A percentile compares a stretch with the other conserved stretches of the same genome.
phyloP scores from a whole-genome alignment of 306 rosid genomes.

The Vigna radiata region DNA sequence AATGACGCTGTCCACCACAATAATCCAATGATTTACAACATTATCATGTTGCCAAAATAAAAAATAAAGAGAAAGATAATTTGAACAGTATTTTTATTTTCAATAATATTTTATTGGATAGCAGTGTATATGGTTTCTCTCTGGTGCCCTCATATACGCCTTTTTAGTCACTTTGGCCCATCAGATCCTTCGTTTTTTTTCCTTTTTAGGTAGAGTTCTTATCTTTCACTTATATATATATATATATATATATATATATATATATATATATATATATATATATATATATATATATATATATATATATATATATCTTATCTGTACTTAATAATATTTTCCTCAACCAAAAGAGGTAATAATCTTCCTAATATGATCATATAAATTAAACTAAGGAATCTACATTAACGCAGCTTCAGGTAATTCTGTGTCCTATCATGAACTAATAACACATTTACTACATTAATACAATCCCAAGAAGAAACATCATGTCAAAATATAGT shows the following conservation, averaged over 20 bases:
- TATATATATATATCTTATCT: neutral
- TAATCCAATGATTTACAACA: neutral
- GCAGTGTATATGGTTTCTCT: neutral
- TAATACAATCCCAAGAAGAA: too few relatives aligned
- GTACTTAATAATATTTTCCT: neutral
- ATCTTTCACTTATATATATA: neutral
- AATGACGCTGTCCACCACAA: constrained; percentile 13
- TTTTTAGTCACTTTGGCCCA: neutral
- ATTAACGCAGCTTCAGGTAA: neutral
- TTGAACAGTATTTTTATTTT: neutral
- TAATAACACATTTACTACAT: neutral
- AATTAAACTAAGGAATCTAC: neutral
- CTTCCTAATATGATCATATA: constrained; percentile 8
- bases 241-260: neutral
- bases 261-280: neutral
- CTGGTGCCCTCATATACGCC: neutral
- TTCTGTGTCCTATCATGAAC: neutral
- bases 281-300: neutral
- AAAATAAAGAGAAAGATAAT: neutral
- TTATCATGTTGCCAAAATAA: constrained; percentile 8
- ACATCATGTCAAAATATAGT: too few relatives aligned
- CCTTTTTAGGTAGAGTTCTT: neutral
- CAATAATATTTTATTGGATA: neutral
- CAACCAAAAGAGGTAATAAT: neutral
- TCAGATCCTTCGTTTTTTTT: neutral